Conservation (phyloP, 2,329 filamentous ascomycete species). For the Fusarium acutatum region DNA sequence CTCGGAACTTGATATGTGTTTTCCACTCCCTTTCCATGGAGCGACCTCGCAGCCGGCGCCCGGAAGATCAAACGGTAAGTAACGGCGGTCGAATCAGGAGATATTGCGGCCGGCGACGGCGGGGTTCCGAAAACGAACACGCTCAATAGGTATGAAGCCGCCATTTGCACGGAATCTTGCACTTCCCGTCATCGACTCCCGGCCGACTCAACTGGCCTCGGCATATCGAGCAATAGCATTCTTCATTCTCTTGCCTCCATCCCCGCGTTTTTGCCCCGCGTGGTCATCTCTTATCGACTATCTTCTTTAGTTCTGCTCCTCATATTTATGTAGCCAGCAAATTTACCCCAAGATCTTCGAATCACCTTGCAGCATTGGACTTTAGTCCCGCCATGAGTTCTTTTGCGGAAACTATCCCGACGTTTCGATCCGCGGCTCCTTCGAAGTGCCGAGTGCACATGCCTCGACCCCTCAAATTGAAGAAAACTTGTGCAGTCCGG, state of each 20-base stretch:
- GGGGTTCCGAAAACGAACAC: slow-evolving; percentile 42
- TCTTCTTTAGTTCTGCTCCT: slow-evolving; percentile 11
- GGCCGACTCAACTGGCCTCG: slow-evolving; percentile 12
- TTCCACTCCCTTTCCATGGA: background rate
- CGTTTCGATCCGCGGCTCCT: slow-evolving; percentile 7
- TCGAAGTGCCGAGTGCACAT: slow-evolving; percentile 23
- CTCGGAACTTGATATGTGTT: background rate
- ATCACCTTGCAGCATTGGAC: background rate
- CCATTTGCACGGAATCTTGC: background rate
- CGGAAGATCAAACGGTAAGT: slow-evolving; percentile 9
- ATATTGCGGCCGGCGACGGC: slow-evolving; percentile 7
- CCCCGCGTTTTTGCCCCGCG: background rate
- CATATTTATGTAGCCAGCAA: background rate
- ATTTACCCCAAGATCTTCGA: slow-evolving; percentile 12
- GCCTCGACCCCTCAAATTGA: background rate
- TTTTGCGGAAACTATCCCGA: background rate
- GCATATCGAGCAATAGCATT: slow-evolving; percentile 17
- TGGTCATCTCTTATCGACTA: background rate
- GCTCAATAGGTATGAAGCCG: slow-evolving; percentile 1
- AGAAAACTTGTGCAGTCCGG: background rate
- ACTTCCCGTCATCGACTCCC: slow-evolving; percentile 23
- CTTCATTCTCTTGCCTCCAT: background rate
- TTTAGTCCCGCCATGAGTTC: background rate
- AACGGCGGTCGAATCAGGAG: slow-evolving; percentile 27
- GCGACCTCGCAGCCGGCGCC: background rate